A percentile compares a stretch with the other conserved stretches of the same genome.
These are phyloP conservation scores for Salix viminalis DNA, from an alignment of 345 rosid species.

Conservation along the genomic window DNA sequence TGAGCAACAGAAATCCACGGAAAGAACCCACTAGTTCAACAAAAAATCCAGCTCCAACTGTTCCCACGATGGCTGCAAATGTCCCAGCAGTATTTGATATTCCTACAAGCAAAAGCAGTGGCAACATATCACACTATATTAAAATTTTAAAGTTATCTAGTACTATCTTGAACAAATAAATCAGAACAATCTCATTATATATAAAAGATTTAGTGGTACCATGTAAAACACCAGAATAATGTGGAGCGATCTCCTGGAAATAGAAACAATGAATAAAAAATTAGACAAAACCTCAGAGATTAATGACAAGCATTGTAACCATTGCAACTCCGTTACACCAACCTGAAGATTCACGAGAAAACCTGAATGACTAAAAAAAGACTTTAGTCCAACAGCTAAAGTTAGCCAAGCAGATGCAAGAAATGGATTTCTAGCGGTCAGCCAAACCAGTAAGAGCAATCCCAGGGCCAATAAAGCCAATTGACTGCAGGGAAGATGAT, in stretches of 20 bases:
- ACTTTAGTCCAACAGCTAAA: slow-evolving; percentile 79
- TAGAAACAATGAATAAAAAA: slow-evolving; percentile 11
- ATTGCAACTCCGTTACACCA: slow-evolving; percentile 7
- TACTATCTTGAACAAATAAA: background rate
- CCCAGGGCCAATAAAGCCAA: slow-evolving; percentile 83
- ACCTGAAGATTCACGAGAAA: slow-evolving; percentile 97
- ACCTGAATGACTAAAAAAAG: slow-evolving; percentile 94
- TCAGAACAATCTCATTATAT: background rate
- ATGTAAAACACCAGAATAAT: slow-evolving; percentile 82
- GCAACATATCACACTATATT: background rate
- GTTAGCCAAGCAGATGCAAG: slow-evolving; percentile 93
- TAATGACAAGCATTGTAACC: background rate
- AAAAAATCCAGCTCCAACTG: slow-evolving; percentile 93
- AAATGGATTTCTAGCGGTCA: slow-evolving; percentile 60
- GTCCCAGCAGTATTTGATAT: slow-evolving; percentile 84
- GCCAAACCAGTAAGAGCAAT: slow-evolving; percentile 76
- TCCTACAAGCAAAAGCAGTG: slow-evolving; percentile 42
- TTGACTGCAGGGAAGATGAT: slow-evolving; percentile 56
- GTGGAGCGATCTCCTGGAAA: slow-evolving; percentile 85
- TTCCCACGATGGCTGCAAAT: slow-evolving; percentile 83
- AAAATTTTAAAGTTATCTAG: background rate
- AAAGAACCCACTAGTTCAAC: slow-evolving; percentile 86
- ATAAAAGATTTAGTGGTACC: slow-evolving; percentile 37
- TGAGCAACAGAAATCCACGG: slow-evolving; percentile 80
- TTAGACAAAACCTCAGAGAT: slow-evolving; percentile 13